These are phyloP conservation scores for Neoboletus brunneissimus DNA, from an alignment of 768 basidiomycete species.

Conservation along the genomic window DNA sequence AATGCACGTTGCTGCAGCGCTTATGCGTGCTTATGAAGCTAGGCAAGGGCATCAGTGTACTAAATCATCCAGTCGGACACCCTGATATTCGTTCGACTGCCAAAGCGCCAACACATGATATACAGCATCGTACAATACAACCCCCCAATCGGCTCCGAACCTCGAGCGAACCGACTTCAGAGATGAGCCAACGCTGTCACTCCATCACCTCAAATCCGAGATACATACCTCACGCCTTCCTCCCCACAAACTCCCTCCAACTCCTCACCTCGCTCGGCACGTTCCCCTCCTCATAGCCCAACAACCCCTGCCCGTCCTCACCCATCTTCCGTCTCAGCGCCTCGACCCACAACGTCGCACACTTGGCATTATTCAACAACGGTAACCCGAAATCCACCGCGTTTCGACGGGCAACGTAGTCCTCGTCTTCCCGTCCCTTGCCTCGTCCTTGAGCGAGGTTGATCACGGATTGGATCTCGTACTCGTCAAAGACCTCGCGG, in stretches of 20 bases:
- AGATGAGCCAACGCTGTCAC: not conserved
- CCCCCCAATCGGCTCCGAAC: not conserved
- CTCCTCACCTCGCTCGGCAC: slow-evolving; percentile 90
- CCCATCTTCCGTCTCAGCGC: slow-evolving; percentile 82
- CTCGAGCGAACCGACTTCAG: not conserved
- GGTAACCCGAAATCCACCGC: slow-evolving; percentile 96
- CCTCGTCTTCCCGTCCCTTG: slow-evolving; percentile 77
- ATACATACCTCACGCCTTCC: slow-evolving; percentile 43
- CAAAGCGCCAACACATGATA: not conserved
- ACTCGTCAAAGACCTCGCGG: slow-evolving; percentile 89
- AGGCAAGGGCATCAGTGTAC: no score
- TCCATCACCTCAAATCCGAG: no score
- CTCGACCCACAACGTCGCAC: slow-evolving; percentile 89
- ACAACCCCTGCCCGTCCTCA: slow-evolving; percentile 58
- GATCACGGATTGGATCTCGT: slow-evolving; percentile 92
- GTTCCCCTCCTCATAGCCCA: slow-evolving; percentile 78
- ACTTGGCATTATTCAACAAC: slow-evolving; percentile 84
- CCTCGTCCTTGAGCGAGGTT: slow-evolving; percentile 86
- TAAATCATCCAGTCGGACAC: no score
- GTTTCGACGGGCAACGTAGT: slow-evolving; percentile 95
- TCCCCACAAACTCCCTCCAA: slow-evolving; percentile 87
- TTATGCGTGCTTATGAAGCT: no score
- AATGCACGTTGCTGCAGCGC: no score
- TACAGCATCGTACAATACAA: not conserved
- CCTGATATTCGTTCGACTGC: no score